Conservation (phyloP, 179 eudicot genomes). For the Pouteria campechiana region DNA sequence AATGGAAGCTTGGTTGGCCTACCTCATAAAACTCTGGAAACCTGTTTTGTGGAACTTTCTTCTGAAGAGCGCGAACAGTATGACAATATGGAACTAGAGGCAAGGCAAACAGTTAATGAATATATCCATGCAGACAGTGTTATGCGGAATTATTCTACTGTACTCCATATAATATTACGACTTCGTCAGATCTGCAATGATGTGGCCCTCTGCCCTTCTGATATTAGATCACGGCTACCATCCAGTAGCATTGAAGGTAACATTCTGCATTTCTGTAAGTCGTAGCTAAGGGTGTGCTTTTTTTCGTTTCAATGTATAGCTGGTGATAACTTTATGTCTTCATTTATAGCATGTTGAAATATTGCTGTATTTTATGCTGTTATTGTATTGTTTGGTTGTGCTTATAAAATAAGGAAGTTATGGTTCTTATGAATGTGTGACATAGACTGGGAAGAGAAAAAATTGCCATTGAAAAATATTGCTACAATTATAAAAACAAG, state of each 20-base stretch:
- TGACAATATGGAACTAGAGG: conserved; percentile 81
- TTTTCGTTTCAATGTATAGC: too few species aligned
- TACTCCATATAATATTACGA: conserved; percentile 65
- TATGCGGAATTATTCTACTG: conserved; percentile 52
- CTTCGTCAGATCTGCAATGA: conserved; percentile 88
- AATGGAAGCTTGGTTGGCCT: conserved; percentile 43
- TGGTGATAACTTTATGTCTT: too few species aligned
- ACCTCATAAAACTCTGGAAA: conserved; percentile 57
- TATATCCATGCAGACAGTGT: conserved; percentile 45
- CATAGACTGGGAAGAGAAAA: too few species aligned
- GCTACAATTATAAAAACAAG: too few species aligned
- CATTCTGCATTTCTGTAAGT: neutral
- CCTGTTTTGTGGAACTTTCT: conserved; percentile 58
- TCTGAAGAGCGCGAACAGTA: conserved; percentile 68
- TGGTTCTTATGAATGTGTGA: too few species aligned
- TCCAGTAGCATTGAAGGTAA: conserved; percentile 59
- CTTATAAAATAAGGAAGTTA: too few species aligned
- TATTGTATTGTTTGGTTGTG: too few species aligned
- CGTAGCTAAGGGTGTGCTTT: too few species aligned
- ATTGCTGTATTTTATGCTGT: too few species aligned
- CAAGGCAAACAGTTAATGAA: conserved; percentile 44
- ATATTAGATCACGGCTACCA: conserved; percentile 53
- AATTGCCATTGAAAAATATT: too few species aligned
- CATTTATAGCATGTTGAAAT: too few species aligned
- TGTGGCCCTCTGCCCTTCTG: conserved; percentile 73